Percentiles rank a stretch among this genome's conserved stretches.
phyloP scores from a whole-genome alignment of 768 basidiomycete species.

The Tulasnella sp. region DNA sequence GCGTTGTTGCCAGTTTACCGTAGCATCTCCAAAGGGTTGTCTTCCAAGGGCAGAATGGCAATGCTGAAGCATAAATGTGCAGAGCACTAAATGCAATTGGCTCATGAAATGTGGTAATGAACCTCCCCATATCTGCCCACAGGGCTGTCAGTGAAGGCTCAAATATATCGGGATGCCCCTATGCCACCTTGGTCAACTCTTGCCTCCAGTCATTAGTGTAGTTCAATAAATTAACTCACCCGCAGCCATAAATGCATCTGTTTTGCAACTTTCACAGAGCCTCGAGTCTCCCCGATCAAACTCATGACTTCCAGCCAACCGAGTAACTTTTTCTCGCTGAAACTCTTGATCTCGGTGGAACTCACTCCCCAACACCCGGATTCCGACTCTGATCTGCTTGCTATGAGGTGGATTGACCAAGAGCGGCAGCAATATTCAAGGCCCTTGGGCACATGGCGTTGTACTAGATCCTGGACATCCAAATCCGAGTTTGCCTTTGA shows the following conservation, averaged over 20 bases:
- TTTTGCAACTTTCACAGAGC: neutral
- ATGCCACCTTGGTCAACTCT: neutral
- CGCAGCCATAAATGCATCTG: neutral
- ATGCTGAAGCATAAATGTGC: neutral
- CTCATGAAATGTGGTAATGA: neutral
- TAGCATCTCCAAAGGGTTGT: neutral
- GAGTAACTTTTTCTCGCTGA: neutral
- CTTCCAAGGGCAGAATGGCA: neutral
- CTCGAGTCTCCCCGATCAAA: neutral
- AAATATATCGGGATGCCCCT: neutral
- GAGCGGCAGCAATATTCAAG: neutral
- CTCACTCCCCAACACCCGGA: neutral
- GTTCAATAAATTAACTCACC: neutral
- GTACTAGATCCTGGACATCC: neutral
- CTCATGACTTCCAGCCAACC: neutral
- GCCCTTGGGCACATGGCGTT: neutral
- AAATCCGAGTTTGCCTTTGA: neutral
- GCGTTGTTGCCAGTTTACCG: neutral
- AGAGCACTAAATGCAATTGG: neutral
- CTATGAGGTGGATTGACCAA: neutral
- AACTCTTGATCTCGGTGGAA: neutral
- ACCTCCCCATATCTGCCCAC: neutral
- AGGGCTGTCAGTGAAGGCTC: neutral
- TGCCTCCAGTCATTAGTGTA: neutral
- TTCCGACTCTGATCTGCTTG: neutral